Conservation (phyloP, 2,329 filamentous ascomycete genomes). For the Botrytis byssoidea region DNA sequence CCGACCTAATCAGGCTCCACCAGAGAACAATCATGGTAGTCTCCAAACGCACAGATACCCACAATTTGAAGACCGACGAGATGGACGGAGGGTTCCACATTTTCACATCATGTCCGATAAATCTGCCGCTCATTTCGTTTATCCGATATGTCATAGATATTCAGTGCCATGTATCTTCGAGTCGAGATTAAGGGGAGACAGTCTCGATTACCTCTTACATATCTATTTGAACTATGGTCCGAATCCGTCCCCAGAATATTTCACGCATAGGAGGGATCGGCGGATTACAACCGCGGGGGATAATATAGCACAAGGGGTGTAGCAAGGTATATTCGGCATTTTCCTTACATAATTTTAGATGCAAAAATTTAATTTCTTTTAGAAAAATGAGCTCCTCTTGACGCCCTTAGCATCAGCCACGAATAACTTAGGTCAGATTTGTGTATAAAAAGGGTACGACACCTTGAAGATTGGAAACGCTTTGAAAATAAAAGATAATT, state of each 20-base stretch:
- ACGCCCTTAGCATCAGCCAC: not conserved
- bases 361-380: not conserved
- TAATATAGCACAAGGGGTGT: not conserved
- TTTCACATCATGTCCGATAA: not conserved
- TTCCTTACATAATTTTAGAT: not conserved
- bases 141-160: not conserved
- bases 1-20: not conserved
- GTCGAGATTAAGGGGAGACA: not conserved
- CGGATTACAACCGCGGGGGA: not conserved
- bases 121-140: not conserved
- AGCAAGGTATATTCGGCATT: not conserved
- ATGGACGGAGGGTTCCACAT: not conserved
- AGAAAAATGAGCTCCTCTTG: not conserved
- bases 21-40: not conserved
- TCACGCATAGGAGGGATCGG: not conserved
- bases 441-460: not conserved
- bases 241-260: not conserved
- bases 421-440: not conserved
- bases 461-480: not conserved
- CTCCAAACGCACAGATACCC: not conserved
- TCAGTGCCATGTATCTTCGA: not conserved
- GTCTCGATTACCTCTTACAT: not conserved
- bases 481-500: not conserved
- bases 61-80: not conserved
- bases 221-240: constrained; percentile 1